Base-by-base conservation (phyloP, 2,329 filamentous ascomycete genomes). In the Rhexocercosporidium sp. region DNA sequence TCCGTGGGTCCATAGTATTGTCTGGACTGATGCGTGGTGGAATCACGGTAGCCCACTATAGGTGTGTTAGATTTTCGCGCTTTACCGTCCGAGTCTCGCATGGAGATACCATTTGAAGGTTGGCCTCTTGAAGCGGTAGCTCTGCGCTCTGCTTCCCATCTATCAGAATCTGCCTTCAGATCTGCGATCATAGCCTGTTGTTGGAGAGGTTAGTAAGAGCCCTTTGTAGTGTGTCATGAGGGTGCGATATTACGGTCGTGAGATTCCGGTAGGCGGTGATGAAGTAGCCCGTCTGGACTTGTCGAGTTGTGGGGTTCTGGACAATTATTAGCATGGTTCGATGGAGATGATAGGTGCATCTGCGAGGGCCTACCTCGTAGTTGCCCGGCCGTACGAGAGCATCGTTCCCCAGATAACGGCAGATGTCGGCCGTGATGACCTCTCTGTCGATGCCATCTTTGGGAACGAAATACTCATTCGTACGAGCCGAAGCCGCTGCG, bases 381-480 rank as follows among this genome's bases (percentile, higher is more conserved):
- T 86, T 88, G 75, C 90, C 90, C 67, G 91, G 91, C 76, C 90
- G 89, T 77, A 93, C 91, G 75, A 92, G 85, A 73, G 92, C 92
- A 83, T 94, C 92, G 79, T 93, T 93, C 76, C 92, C 92, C 73
- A 94, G 85, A 78, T 93, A 94, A 77, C 91, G 90, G 82, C 92
- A 94, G 72, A 94, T 93, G 78, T 94, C 92, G 77, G 91, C 90
- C 70, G 92, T 92, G 80, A 94, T 93, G 75, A 94, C 92, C 80
- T 94, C 91, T 75, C 91, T 89, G 78, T 92, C 91, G 79, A 94
- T 94, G 77, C 92, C 91, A 79, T 93, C 90, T 75, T 90, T 88
- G 54, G 90, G 90, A 64, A 94, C 88, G 79, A 94, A 94, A 78
- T 93, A 94, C 81, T 93, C 90, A 80, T 92, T 92, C 78, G 91